Evolutionary conservation across 1,284 basidiomycete species (phyloP).

Genomic region (Trametes polyzona): DNA sequence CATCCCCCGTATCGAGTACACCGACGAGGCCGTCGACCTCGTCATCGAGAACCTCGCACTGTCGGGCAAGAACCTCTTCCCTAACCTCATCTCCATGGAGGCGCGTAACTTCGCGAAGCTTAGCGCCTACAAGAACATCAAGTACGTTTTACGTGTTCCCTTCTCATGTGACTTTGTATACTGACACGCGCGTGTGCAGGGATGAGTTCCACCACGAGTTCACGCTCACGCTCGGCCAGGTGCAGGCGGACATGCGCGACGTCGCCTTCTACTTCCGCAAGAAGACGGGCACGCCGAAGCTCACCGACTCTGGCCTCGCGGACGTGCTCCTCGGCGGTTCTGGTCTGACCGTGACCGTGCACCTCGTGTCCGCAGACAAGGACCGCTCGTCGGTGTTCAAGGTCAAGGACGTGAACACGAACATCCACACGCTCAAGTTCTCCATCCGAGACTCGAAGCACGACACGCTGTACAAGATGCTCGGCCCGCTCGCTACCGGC

Average conservation of each 20-base stretch:
- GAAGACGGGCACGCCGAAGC: slow-evolving; percentile 80
- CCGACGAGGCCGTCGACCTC: slow-evolving; percentile 84
- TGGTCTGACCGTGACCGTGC: slow-evolving; percentile 68
- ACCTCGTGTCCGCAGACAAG: slow-evolving; percentile 66
- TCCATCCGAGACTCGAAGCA: slow-evolving; percentile 92
- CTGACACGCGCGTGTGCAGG: slow-evolving; percentile 16
- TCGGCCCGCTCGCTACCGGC: slow-evolving; percentile 72
- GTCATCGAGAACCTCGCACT: slow-evolving; percentile 94
- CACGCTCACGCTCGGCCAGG: slow-evolving; percentile 76
- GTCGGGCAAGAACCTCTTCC: slow-evolving; percentile 83
- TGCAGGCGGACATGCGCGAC: slow-evolving; percentile 93
- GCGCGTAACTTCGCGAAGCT: slow-evolving; percentile 86
- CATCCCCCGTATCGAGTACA: slow-evolving; percentile 91
- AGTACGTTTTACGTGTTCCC: slow-evolving; percentile 38
- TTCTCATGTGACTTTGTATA: slow-evolving; percentile 22
- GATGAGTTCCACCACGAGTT: slow-evolving; percentile 74
- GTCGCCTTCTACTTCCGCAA: slow-evolving; percentile 87
- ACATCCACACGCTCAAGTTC: slow-evolving; percentile 87
- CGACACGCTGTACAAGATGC: slow-evolving; percentile 86
- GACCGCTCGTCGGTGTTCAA: slow-evolving; percentile 77
- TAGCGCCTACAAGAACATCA: slow-evolving; percentile 63
- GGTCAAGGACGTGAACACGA: slow-evolving; percentile 77
- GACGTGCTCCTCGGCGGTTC: slow-evolving; percentile 88
- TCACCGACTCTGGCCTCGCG: slow-evolving; percentile 87
- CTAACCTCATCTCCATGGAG: slow-evolving; percentile 81